A percentile compares a stretch with the other conserved stretches of the same genome.
phyloP scores from a whole-genome alignment of 352 stramenopile genomes.

The Peronospora belbahrii region DNA sequence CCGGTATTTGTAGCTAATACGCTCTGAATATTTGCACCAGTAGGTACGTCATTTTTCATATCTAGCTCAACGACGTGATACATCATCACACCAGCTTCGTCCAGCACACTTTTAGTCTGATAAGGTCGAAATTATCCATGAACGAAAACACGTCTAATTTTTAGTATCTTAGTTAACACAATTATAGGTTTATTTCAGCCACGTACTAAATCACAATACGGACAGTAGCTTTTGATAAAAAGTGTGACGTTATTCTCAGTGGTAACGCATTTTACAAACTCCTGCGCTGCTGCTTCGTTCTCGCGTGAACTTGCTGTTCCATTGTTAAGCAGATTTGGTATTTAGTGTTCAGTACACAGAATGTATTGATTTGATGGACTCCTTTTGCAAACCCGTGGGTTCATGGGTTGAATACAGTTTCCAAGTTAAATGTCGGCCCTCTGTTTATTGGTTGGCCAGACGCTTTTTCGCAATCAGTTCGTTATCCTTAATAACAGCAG shows the following conservation, averaged over 20 bases:
- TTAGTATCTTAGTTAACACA: too few species aligned
- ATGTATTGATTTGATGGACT: not conserved
- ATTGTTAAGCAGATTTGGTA: slow-evolving; percentile 13
- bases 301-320: slow-evolving; percentile 34
- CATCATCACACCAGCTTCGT: slow-evolving; percentile 34
- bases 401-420: slow-evolving; percentile 5
- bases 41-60: slow-evolving; percentile 40
- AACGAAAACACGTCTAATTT: too few species aligned
- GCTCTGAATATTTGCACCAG: slow-evolving; percentile 82
- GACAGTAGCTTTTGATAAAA: slow-evolving; percentile 94
- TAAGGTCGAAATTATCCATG: too few species aligned
- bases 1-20: slow-evolving; percentile 83
- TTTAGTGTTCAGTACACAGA: slow-evolving; percentile 7
- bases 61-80: slow-evolving; percentile 70
- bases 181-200: too few species aligned
- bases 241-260: slow-evolving; percentile 45
- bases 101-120: slow-evolving; percentile 84
- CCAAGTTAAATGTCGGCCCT: slow-evolving; percentile 1
- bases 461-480: slow-evolving; percentile 18
- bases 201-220: slow-evolving; percentile 80
- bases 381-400: slow-evolving; percentile 4
- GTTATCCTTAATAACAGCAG: slow-evolving; percentile 9
- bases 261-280: slow-evolving; percentile 49
- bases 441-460: slow-evolving; percentile 24
- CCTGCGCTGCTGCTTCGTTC: slow-evolving; percentile 42